Base-by-base conservation (phyloP, 331 rosid species). In the Dryas integrifolia region DNA sequence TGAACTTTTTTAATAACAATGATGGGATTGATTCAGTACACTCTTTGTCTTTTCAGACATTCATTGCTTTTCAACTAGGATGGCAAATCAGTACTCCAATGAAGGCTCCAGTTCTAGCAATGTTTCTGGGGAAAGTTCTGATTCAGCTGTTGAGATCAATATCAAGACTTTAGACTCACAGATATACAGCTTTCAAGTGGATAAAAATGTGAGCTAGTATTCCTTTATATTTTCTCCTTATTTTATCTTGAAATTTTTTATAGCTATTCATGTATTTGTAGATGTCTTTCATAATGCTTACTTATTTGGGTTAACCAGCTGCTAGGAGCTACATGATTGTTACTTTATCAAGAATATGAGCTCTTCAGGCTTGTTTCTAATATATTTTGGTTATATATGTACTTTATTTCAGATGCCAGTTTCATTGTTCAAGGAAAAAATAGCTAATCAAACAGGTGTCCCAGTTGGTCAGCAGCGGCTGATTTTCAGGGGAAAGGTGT, bases 401-500 rank as follows among this genome's bases (percentile, higher is more conserved):
- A 3, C 24, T 55, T 10, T 18, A 16, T 85, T 85, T 83, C 92
- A 94, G 99, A 88, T 90, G 91, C 85, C 77, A 30, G 86, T 95
- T 82, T 81, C 86, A 0, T 65, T 51, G 69, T 90, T 95, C 84
- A 95, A 95, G 86, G 93, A 95, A 82, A 87, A 90, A 86, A 87
- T 95, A 78, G 97, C 96, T 2, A 72, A 78, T 82, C 91, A 92
- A 82, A 73, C 56, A 48, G 93, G 98, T 65, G 78, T 95, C 50
- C 99, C 99, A 35, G 93, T 87, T 73, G 82, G 67, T 82, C 97
- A 80, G 86, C 99, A 95, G 72, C 92, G 99, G 10, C 82, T 95
- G 67, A 95, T 95, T 43, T 95, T 95, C 82, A 88, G 99, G 85
- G 99, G 99, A 73, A 95, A 81, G 75, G 99, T 95, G 72, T 85